Percentiles rank a stretch among this genome's conserved stretches.
Conservation (phyloP, 2,329 filamentous ascomycete genomes). For the Fusarium cyanostomum region DNA sequence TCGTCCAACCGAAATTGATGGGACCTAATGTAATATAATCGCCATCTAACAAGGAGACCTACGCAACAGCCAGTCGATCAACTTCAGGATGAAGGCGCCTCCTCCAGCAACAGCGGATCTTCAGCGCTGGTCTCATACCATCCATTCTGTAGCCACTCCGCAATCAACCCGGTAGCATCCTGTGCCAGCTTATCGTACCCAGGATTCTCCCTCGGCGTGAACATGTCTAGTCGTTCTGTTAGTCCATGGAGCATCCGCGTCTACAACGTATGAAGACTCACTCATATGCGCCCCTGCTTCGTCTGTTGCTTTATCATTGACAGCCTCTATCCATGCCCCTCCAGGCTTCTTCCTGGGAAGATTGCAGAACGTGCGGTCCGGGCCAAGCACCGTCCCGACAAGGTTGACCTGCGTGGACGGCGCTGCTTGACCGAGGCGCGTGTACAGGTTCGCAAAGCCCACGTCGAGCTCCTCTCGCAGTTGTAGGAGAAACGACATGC, state of each 20-base stretch:
- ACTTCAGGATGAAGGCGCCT: constrained; percentile 14
- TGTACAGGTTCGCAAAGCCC: constrained; percentile 89
- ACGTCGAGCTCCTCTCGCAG: constrained; percentile 73
- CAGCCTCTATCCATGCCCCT: constrained; percentile 72
- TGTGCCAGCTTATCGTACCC: constrained; percentile 75
- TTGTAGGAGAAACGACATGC: constrained; percentile 74
- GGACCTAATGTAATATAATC: constrained; percentile 3
- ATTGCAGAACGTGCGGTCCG: constrained; percentile 88
- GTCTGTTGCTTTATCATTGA: constrained; percentile 82
- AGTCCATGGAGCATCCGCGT: constrained; percentile 2
- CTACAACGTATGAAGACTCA: constrained; percentile 49
- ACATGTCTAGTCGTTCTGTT: constrained; percentile 66
- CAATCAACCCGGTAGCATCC: constrained; percentile 71
- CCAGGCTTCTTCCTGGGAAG: constrained; percentile 68
- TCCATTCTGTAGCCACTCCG: constrained; percentile 69
- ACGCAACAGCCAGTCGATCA: neutral
- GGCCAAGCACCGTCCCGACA: constrained; percentile 68
- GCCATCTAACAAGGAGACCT: neutral
- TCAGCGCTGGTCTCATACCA: constrained; percentile 71
- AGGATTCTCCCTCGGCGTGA: constrained; percentile 75
- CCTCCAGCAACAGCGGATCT: constrained; percentile 41
- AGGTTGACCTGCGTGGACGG: constrained; percentile 61
- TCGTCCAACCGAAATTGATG: neutral
- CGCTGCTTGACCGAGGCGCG: constrained; percentile 77
- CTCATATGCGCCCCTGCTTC: constrained; percentile 84